phyloP scores from a whole-genome alignment of 495 filamentous ascomycete species.

The Daldinia loculata region DNA sequence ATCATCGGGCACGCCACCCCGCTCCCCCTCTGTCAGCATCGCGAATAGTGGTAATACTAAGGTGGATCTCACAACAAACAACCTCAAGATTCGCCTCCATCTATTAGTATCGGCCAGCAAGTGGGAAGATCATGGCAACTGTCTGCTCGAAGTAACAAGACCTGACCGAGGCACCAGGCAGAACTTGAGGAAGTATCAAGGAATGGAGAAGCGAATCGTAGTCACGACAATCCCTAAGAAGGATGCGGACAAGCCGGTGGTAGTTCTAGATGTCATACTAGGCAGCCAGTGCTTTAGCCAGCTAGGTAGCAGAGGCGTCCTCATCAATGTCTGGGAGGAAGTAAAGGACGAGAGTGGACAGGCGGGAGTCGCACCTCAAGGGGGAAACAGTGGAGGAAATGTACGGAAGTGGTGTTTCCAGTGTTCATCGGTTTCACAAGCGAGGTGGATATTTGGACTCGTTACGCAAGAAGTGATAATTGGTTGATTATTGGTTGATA shows the following conservation, averaged over 20 bases:
- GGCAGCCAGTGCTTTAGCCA: constrained; percentile 85
- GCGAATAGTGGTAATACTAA: constrained; percentile 67
- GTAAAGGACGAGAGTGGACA: constrained; percentile 72
- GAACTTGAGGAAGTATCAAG: constrained; percentile 59
- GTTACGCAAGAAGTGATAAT: constrained; percentile 57
- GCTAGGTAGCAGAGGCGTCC: constrained; percentile 83
- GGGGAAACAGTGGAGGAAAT: constrained; percentile 76
- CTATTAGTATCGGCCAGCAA: constrained; percentile 75
- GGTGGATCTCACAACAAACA: constrained; percentile 73
- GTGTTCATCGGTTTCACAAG: constrained; percentile 56
- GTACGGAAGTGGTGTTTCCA: constrained; percentile 87
- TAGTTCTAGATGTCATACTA: constrained; percentile 83
- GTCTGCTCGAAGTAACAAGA: constrained; percentile 80
- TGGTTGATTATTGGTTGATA: constrained; percentile 46
- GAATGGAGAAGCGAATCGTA: constrained; percentile 84
- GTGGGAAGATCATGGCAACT: constrained; percentile 91
- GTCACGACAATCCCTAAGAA: constrained; percentile 63
- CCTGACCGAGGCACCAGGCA: constrained; percentile 66
- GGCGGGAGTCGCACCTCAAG: constrained; percentile 69
- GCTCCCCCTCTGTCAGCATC: constrained; percentile 62
- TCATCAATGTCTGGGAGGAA: constrained; percentile 87
- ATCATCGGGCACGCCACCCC: constrained; percentile 64
- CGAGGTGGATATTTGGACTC: constrained; percentile 56
- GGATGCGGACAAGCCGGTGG: constrained; percentile 70
- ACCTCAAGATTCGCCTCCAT: constrained; percentile 86